Evolutionary conservation across 305 asterid species (phyloP).

Genomic region (Fraxinus sp.): DNA sequence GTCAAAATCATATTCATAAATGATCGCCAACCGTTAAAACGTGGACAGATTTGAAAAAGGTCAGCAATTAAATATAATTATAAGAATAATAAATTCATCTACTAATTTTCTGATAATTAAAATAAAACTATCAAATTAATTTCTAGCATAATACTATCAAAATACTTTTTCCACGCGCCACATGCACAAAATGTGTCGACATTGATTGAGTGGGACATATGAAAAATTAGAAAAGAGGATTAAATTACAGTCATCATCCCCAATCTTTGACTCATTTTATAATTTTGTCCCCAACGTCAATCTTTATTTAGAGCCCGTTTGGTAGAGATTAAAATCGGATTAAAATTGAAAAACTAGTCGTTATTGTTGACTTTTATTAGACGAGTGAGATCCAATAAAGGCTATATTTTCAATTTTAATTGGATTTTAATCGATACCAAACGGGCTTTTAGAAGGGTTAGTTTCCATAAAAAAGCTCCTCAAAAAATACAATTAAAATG

Average conservation of each 20-base stretch:
- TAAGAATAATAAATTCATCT: background rate
- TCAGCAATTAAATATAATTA: background rate
- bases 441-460: background rate
- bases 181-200: background rate
- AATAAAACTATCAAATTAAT: background rate
- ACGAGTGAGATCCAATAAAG: no score
- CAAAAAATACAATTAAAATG: background rate
- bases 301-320: background rate
- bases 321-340: no score
- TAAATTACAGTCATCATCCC: background rate
- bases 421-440: no score
- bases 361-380: no score
- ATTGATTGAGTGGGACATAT: background rate
- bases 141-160: background rate
- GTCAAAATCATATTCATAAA: constrained; percentile 5
- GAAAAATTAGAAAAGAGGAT: background rate
- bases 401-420: no score
- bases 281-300: background rate
- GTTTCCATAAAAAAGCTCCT: background rate
- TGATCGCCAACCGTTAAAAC: constrained; percentile 9
- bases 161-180: background rate
- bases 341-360: no score
- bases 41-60: constrained; percentile 12
- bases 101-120: background rate
- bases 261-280: background rate